Percentiles rank a stretch among this genome's conserved stretches.
These are phyloP conservation scores for Rhizophagus prolifer DNA, from an alignment of 192 early-diverging fungal genomes.

Conservation along the genomic window DNA sequence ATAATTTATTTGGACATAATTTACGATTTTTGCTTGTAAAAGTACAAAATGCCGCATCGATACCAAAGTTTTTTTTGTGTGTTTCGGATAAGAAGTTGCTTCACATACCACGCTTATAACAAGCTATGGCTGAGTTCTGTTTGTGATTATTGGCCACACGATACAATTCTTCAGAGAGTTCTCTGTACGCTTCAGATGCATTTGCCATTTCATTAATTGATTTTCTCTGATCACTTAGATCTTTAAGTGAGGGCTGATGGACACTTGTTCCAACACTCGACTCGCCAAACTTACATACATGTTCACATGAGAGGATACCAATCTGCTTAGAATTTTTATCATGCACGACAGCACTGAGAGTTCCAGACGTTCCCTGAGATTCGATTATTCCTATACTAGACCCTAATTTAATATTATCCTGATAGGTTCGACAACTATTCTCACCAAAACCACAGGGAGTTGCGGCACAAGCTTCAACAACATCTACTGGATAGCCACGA, in stretches of 20 bases:
- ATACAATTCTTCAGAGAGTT: too few species aligned
- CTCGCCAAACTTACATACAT: slow-evolving; percentile 18
- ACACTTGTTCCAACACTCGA: not conserved
- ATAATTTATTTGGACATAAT: slow-evolving; percentile 17
- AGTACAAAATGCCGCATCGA: not conserved
- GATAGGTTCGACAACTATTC: not conserved
- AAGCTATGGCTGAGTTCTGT: too few species aligned
- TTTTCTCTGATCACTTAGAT: not conserved
- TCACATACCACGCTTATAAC: too few species aligned
- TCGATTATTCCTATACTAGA: slow-evolving; percentile 6
- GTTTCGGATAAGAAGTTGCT: too few species aligned
- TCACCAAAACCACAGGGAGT: slow-evolving; percentile 12
- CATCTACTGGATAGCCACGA: not conserved
- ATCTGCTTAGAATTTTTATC: not conserved
- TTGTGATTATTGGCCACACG: too few species aligned
- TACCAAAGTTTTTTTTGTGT: too few species aligned
- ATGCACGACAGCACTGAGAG: not conserved
- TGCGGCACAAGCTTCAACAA: not conserved
- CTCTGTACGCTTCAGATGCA: too few species aligned
- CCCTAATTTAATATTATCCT: not conserved
- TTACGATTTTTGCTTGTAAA: not conserved
- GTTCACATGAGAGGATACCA: slow-evolving; percentile 15
- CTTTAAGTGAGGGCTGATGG: not conserved
- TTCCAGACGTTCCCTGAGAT: not conserved
- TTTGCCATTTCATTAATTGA: not conserved